Base-by-base conservation (phyloP, 2,329 filamentous ascomycete species). In the Chaetomium strumarium region DNA sequence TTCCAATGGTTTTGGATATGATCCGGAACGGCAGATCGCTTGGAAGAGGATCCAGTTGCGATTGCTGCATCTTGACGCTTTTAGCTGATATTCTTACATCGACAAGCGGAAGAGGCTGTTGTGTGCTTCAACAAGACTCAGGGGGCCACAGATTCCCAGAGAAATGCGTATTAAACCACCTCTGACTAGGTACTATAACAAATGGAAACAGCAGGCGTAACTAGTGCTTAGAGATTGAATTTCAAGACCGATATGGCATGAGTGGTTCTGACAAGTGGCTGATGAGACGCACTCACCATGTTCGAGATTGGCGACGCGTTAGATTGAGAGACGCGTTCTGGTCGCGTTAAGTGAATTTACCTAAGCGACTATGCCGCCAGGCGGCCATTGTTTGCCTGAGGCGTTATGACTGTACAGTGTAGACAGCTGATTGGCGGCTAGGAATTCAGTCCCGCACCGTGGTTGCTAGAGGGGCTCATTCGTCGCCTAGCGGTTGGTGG, bases 1-100 rank as follows among this genome's bases (percentile, higher is more conserved):
- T 86, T 51, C 93, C 93, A 63, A 99, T 96, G 13, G 93, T 99
- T 69, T 93, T 93, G 55, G 93, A 97, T 64, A 99, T 81, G 65
- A 99, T 86, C 59, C 92, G 84, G 70, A 99, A 99, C 48, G 93
- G 93, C 46, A 99, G 78, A 65, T 96, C 83, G 57, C 65, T 75
- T 20, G 93, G 93, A 46, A 97, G 75, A 60, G 92, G 90, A 66
- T 90, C 90, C 62, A 91, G 74, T 73, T 99, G 93, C 60, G 90
- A 95, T 79, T 95, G 78, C 64, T 76, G 76, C 75, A 83, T 81
- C 51, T 61, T 65, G 60, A 63, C 55, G 51, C 51, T 20, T 45
- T 56, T 52, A 49, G 52, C 57, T 55, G 51, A 55, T 58, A 51
- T 49, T 49, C 42, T 33, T 43, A 16, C 34, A 34, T 42, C 12